Percentiles rank a stretch among this genome's conserved stretches.
phyloP scores from a whole-genome alignment of 2,329 filamentous ascomycete species.

The Immersiporthe knoxdaviesiana region DNA sequence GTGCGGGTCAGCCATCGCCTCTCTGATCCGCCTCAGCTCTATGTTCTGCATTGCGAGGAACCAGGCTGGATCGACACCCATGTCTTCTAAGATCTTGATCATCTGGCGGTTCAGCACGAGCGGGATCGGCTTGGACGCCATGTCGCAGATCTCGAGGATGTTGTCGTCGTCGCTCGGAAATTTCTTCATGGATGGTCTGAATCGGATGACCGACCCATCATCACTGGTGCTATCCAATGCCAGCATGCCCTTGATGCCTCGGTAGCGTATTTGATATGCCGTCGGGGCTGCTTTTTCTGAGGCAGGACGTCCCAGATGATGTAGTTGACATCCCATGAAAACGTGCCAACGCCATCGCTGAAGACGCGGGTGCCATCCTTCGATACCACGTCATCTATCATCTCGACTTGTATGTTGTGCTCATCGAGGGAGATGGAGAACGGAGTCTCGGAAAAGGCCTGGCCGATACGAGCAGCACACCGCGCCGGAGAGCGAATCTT shows the following conservation, averaged over 20 bases:
- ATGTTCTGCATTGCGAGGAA: slow-evolving; percentile 67
- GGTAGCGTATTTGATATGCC: slow-evolving; percentile 74
- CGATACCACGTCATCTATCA: slow-evolving; percentile 57
- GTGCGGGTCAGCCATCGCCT: slow-evolving; percentile 58
- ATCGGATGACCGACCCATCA: slow-evolving; percentile 57
- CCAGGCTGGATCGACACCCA: slow-evolving; percentile 59
- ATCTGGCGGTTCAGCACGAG: slow-evolving; percentile 77
- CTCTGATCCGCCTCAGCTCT: slow-evolving; percentile 63
- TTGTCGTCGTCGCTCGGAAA: slow-evolving; percentile 60
- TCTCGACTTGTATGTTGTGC: slow-evolving; percentile 38
- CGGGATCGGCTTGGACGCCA: slow-evolving; percentile 67
- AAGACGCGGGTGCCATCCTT: slow-evolving; percentile 60
- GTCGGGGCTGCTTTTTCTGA: slow-evolving; percentile 56
- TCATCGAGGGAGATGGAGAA: slow-evolving; percentile 58
- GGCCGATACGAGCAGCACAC: slow-evolving; percentile 63
- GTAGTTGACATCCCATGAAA: slow-evolving; percentile 63
- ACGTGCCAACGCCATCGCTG: slow-evolving; percentile 78
- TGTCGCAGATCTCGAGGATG: slow-evolving; percentile 73
- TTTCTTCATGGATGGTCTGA: slow-evolving; percentile 80
- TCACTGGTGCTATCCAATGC: slow-evolving; percentile 65
- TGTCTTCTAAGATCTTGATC: slow-evolving; percentile 86
- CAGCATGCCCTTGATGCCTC: slow-evolving; percentile 78
- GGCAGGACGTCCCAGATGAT: slow-evolving; percentile 63
- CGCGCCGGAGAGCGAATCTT: slow-evolving; percentile 57
- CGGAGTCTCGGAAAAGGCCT: slow-evolving; percentile 76